Conservation (phyloP, 2,329 filamentous ascomycete species). For the Rutstroemia sp. region DNA sequence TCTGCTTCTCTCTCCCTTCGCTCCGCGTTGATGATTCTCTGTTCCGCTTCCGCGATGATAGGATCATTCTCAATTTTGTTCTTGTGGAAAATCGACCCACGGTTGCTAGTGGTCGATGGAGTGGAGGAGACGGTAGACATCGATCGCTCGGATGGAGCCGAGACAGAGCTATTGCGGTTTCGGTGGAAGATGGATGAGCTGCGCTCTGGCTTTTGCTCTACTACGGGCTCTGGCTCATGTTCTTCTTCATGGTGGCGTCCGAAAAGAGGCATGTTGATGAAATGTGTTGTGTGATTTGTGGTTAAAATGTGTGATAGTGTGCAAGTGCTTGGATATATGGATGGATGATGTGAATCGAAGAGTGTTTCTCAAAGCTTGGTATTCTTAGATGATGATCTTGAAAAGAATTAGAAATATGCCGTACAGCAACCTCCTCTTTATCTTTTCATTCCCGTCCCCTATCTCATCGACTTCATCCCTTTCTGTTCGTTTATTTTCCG, state of each 20-base stretch:
- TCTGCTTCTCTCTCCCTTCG: conserved; percentile 5
- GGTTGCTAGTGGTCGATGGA: background rate
- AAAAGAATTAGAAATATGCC: background rate
- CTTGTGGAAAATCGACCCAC: conserved; percentile 1
- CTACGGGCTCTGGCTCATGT: background rate
- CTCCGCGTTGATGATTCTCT: conserved; percentile 6
- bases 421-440: background rate
- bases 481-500: background rate
- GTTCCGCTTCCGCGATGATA: conserved; percentile 1
- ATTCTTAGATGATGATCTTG: background rate
- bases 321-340: background rate
- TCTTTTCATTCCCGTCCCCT: background rate
- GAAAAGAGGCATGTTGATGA: conserved; percentile 5
- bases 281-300: background rate
- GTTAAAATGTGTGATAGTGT: background rate
- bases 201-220: conserved; percentile 3
- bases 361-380: background rate
- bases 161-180: background rate
- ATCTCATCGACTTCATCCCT: background rate
- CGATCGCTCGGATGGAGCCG: conserved; percentile 1
- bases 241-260: conserved; percentile 3
- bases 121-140: conserved; percentile 1
- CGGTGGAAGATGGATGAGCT: conserved; percentile 6
- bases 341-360: background rate
- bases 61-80: conserved; percentile 1